A percentile compares a stretch with the other conserved stretches of the same genome.
These are phyloP conservation scores for Fusarium oligoseptatum DNA, from an alignment of 2,329 filamentous ascomycete genomes.

Conservation along the genomic window DNA sequence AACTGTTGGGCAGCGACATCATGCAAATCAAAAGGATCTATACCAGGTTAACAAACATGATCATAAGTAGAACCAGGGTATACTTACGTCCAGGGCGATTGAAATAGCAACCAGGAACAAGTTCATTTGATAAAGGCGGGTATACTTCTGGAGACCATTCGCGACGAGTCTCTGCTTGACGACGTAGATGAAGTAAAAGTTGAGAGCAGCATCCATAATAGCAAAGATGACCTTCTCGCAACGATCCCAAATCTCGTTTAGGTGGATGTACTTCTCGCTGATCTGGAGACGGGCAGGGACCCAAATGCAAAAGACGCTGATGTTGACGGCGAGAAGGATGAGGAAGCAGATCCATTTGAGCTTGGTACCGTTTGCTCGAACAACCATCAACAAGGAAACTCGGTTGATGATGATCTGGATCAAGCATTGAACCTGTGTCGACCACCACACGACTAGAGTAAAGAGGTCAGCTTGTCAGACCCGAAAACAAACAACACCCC, in stretches of 20 bases:
- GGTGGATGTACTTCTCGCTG: conserved; percentile 52
- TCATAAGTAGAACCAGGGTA: too few species aligned
- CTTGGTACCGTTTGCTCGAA: conserved; percentile 49
- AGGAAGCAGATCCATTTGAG: conserved; percentile 61
- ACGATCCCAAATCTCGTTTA: conserved; percentile 66
- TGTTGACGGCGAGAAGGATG: conserved; percentile 60
- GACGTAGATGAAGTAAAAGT: conserved; percentile 60
- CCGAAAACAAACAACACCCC: background rate
- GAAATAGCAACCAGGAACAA: conserved; percentile 47
- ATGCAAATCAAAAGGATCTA: conserved; percentile 44
- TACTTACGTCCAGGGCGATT: conserved; percentile 45
- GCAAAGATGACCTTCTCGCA: conserved; percentile 63
- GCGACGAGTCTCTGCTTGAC: conserved; percentile 61
- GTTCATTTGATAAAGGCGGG: conserved; percentile 57
- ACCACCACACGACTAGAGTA: conserved; percentile 48
- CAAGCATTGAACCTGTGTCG: conserved; percentile 57
- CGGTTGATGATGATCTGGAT: conserved; percentile 67
- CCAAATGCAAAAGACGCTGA: conserved; percentile 65
- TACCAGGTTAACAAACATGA: background rate
- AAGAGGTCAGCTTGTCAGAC: background rate
- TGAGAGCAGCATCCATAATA: conserved; percentile 60
- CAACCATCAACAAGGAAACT: conserved; percentile 59
- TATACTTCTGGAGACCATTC: conserved; percentile 64
- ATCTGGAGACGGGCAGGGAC: conserved; percentile 61
- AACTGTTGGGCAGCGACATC: conserved; percentile 48